These are phyloP conservation scores for Eucalyptus erythrocorys DNA, from an alignment of 345 rosid genomes.

Conservation along the genomic window DNA sequence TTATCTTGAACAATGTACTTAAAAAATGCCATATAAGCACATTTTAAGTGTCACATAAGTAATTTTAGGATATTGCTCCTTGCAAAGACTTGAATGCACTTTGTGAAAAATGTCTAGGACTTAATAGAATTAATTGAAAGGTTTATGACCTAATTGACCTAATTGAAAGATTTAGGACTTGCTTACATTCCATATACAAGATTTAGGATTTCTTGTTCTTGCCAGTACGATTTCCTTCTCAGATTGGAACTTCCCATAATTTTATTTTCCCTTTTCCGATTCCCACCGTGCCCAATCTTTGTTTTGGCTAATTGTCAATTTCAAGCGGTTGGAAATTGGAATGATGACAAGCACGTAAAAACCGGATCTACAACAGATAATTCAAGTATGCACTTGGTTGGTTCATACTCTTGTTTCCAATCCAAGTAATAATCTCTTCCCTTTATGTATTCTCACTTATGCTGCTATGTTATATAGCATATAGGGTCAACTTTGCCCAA, in stretches of 20 bases:
- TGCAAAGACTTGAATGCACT: background rate
- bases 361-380: background rate
- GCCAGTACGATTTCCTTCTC: background rate
- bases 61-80: background rate
- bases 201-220: background rate
- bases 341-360: background rate
- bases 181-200: background rate
- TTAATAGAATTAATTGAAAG: too few species aligned
- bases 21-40: background rate
- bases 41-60: background rate
- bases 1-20: background rate
- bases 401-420: background rate
- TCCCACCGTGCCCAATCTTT: background rate
- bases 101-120: background rate
- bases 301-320: background rate
- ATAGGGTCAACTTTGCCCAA: background rate
- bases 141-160: background rate
- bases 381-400: background rate
- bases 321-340: background rate
- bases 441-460: background rate
- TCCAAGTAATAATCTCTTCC: background rate
- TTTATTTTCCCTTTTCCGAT: background rate
- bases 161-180: background rate
- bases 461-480: background rate
- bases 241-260: background rate